These are phyloP conservation scores for Picea sitchensis DNA, from an alignment of 75 land plant species.

Conservation along the genomic window DNA sequence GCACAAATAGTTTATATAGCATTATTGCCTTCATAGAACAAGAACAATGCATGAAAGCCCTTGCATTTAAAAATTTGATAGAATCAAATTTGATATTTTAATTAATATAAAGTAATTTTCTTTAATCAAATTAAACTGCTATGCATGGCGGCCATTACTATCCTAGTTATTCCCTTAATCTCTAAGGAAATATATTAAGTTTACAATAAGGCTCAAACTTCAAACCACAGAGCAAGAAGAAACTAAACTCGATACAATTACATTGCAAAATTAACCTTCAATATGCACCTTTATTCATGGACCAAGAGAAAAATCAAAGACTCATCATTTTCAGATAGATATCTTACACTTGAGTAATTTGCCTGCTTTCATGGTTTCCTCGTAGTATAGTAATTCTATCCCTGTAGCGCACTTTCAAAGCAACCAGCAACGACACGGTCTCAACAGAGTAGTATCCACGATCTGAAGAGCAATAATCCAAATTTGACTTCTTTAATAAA, in stretches of 20 bases:
- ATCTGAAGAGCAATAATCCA: slow-evolving; percentile 28
- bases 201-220: background rate
- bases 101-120: no score
- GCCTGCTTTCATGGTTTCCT: slow-evolving; percentile 62
- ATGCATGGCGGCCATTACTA: no score
- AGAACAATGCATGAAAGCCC: no score
- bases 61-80: no score
- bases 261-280: background rate
- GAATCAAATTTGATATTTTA: no score
- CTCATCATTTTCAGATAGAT: background rate
- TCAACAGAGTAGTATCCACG: slow-evolving; percentile 57
- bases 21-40: no score
- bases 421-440: slow-evolving; percentile 52
- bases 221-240: background rate
- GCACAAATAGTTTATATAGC: no score
- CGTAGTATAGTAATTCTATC: slow-evolving; percentile 53
- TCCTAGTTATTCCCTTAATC: no score
- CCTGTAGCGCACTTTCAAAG: slow-evolving; percentile 53
- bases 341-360: slow-evolving; percentile 60
- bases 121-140: no score
- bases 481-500: no score
- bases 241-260: background rate
- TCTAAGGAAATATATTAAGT: no score
- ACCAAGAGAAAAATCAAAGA: background rate
- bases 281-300: background rate